phyloP scores from a whole-genome alignment of 495 filamentous ascomycete genomes.

The Lophium mytilinum region DNA sequence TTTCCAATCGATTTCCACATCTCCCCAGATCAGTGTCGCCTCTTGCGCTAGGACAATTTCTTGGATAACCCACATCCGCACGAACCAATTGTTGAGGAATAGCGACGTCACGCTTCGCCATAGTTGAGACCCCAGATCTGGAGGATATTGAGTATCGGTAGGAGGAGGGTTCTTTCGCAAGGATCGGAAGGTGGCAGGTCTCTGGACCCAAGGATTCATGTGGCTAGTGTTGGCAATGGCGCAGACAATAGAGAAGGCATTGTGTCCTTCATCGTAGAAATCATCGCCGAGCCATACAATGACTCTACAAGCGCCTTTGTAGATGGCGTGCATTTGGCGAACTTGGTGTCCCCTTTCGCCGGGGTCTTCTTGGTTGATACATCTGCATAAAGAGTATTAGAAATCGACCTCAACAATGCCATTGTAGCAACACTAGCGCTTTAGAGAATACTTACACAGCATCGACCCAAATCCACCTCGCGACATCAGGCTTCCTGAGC shows the following conservation, averaged over 20 bases:
- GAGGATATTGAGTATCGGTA: not conserved
- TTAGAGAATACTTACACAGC: not conserved
- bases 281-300: conserved; percentile 21
- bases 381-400: not conserved
- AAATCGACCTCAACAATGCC: too few species aligned
- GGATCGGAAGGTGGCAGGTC: not conserved
- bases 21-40: conserved; percentile 16
- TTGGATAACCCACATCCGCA: conserved; percentile 23
- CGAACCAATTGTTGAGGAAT: conserved; percentile 15
- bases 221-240: conserved; percentile 3
- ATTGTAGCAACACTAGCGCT: too few species aligned
- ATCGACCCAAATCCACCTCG: conserved; percentile 16
- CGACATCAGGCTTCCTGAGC: not conserved
- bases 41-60: conserved; percentile 13
- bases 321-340: conserved; percentile 9
- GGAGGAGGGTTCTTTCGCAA: not conserved
- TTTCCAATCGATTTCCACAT: conserved; percentile 5
- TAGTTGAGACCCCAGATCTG: not conserved
- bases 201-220: not conserved
- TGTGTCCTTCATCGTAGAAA: not conserved
- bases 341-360: conserved; percentile 11
- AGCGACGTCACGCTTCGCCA: conserved; percentile 5
- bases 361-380: conserved; percentile 11
- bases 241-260: conserved; percentile 3
- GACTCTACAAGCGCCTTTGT: conserved; percentile 5